These are phyloP conservation scores for Sparassis latifolia DNA, from an alignment of 1,284 basidiomycete genomes.

Conservation along the genomic window DNA sequence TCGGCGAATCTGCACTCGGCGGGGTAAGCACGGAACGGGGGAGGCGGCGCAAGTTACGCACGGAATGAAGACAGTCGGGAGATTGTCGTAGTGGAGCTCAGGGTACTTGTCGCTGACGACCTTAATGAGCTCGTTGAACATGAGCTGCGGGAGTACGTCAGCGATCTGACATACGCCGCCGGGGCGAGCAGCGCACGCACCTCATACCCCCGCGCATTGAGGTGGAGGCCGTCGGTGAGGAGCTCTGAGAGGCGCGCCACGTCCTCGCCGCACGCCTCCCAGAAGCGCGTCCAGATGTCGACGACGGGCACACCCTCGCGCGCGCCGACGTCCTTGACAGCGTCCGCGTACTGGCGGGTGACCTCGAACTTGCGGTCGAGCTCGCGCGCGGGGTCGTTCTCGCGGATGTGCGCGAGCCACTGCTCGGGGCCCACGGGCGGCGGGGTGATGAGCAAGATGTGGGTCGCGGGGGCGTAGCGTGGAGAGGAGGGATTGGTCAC, in stretches of 20 bases:
- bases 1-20: constrained; percentile 10
- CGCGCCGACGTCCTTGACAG: constrained; percentile 53
- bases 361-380: constrained; percentile 56
- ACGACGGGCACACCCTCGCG: constrained; percentile 52
- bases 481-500: constrained; percentile 56
- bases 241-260: constrained; percentile 45
- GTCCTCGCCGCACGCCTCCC: constrained; percentile 55
- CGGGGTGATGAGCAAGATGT: constrained; percentile 76
- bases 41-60: constrained; percentile 26
- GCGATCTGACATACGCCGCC: neutral
- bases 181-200: constrained; percentile 31
- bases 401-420: constrained; percentile 39
- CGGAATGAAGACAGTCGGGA: constrained; percentile 48
- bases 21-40: neutral
- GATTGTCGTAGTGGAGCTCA: constrained; percentile 60
- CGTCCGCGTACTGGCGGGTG: constrained; percentile 64
- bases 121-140: constrained; percentile 56
- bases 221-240: constrained; percentile 71
- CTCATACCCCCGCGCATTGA: constrained; percentile 65
- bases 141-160: constrained; percentile 24
- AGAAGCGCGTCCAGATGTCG: constrained; percentile 66
- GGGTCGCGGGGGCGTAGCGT: constrained; percentile 69
- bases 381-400: constrained; percentile 36
- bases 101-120: constrained; percentile 55
- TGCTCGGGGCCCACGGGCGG: constrained; percentile 73